phyloP scores from a whole-genome alignment of 2,329 filamentous ascomycete genomes.

The Plenodomus tracheiphilus region DNA sequence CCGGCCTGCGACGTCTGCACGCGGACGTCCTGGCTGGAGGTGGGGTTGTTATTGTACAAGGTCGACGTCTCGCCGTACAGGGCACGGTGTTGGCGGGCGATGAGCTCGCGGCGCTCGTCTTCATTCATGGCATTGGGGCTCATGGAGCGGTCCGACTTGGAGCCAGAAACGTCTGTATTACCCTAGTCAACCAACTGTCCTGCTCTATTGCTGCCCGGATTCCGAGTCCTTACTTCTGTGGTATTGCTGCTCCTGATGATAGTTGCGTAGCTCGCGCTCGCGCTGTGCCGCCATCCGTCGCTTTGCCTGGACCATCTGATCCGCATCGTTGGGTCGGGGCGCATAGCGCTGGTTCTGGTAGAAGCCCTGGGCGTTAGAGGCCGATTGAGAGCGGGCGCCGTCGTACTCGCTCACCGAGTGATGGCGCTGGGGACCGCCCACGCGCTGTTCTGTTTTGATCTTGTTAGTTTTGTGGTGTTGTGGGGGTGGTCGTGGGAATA shows the following conservation, averaged over 20 bases:
- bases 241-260: slow-evolving; percentile 99
- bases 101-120: slow-evolving; percentile 92
- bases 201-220: slow-evolving; percentile 66
- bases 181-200: slow-evolving; percentile 55
- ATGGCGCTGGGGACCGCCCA: slow-evolving; percentile 69
- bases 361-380: slow-evolving; percentile 85
- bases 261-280: slow-evolving; percentile 98
- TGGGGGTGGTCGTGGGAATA: too few relatives aligned
- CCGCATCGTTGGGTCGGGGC: slow-evolving; percentile 84
- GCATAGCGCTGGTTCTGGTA: slow-evolving; percentile 93
- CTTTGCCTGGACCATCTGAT: slow-evolving; percentile 99
- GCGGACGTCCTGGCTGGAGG: slow-evolving; percentile 67
- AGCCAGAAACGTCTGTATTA: slow-evolving; percentile 70
- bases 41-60: slow-evolving; percentile 69
- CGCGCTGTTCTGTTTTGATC: slow-evolving; percentile 63
- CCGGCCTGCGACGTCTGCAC: slow-evolving; percentile 63
- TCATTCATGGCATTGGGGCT: slow-evolving; percentile 88
- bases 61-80: slow-evolving; percentile 77
- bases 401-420: slow-evolving; percentile 87
- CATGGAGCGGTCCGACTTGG: slow-evolving; percentile 84
- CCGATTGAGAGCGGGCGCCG: slow-evolving; percentile 70
- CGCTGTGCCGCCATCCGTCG: slow-evolving; percentile 98
- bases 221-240: slow-evolving; percentile 94
- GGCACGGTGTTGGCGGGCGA: slow-evolving; percentile 92
- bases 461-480: slow-evolving; percentile 13